A percentile compares a stretch with the other conserved stretches of the same genome.
Conservation (phyloP, 1,284 basidiomycete species). For the Tausonia pullulans region DNA sequence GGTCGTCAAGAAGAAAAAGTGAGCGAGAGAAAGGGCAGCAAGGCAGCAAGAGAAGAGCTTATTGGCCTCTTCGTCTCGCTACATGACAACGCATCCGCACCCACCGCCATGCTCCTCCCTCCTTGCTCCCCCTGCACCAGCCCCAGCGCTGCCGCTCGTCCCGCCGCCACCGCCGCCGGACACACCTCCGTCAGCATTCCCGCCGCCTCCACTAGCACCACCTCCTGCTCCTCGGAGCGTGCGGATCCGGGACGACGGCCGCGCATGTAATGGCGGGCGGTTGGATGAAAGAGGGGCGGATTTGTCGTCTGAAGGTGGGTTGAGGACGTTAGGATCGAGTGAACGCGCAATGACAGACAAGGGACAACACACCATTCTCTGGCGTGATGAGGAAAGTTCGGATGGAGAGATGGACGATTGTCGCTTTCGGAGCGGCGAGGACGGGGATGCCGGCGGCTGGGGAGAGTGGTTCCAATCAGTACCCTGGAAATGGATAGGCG, state of each 20-base stretch:
- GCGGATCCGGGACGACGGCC: slow-evolving; percentile 5
- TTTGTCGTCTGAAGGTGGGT: not conserved
- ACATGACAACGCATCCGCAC: too few relatives aligned
- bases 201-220: too few relatives aligned
- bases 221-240: not conserved
- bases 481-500: not conserved
- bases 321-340: too few relatives aligned
- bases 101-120: too few relatives aligned
- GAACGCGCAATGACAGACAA: not conserved
- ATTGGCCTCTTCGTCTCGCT: too few relatives aligned
- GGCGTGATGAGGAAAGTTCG: not conserved
- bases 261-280: not conserved
- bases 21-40: too few relatives aligned
- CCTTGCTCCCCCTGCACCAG: too few relatives aligned
- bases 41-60: too few relatives aligned
- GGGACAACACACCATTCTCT: not conserved
- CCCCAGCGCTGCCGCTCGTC: too few relatives aligned
- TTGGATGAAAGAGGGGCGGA: not conserved
- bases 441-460: not conserved
- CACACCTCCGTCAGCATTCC: too few relatives aligned
- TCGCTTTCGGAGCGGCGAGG: not conserved
- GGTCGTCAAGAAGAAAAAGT: too few relatives aligned
- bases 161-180: too few relatives aligned
- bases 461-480: not conserved
- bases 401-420: slow-evolving; percentile 1